phyloP scores from a whole-genome alignment of 164 flowering plant genomes.

The Cinnamomum micranthum region DNA sequence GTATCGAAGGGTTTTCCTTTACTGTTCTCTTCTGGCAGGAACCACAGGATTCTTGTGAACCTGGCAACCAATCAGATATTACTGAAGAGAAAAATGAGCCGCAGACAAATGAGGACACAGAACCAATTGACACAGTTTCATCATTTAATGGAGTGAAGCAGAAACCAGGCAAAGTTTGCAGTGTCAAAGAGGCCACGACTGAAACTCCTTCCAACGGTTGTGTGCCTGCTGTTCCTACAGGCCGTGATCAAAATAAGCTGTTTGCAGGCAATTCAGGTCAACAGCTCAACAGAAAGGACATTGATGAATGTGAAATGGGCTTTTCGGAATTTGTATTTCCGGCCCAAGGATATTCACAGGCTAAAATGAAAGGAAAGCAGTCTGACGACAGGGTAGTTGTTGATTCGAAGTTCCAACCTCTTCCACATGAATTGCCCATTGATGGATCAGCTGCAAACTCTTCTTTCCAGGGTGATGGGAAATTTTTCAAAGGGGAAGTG shows the following conservation, averaged over 20 bases:
- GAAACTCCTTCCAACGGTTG: slow-evolving; percentile 14
- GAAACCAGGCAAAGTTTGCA: slow-evolving; percentile 12
- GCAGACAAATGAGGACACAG: slow-evolving; percentile 23
- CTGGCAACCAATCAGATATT: slow-evolving; percentile 69
- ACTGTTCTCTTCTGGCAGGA: background rate
- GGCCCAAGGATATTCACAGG: background rate
- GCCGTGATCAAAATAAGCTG: background rate
- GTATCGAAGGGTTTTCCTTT: background rate
- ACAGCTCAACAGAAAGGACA: slow-evolving; percentile 11
- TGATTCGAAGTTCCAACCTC: slow-evolving; percentile 4
- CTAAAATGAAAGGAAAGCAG: slow-evolving; percentile 21
- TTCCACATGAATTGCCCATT: slow-evolving; percentile 14
- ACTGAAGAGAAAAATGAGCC: slow-evolving; percentile 68
- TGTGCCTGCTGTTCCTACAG: slow-evolving; percentile 7
- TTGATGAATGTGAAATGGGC: slow-evolving; percentile 17
- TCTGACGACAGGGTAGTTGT: slow-evolving; percentile 4
- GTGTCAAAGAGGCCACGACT: slow-evolving; percentile 13
- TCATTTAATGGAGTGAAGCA: slow-evolving; percentile 13
- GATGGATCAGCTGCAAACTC: background rate
- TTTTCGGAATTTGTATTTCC: slow-evolving; percentile 27
- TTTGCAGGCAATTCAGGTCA: slow-evolving; percentile 18
- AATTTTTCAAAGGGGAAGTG: slow-evolving; percentile 10
- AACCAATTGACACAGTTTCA: slow-evolving; percentile 8
- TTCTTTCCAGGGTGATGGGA: slow-evolving; percentile 11
- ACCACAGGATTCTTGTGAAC: slow-evolving; percentile 69